Percentiles rank a stretch among this genome's conserved stretches.
These are phyloP conservation scores for Aethionema arabicum DNA, from an alignment of 345 rosid genomes.

Conservation along the genomic window DNA sequence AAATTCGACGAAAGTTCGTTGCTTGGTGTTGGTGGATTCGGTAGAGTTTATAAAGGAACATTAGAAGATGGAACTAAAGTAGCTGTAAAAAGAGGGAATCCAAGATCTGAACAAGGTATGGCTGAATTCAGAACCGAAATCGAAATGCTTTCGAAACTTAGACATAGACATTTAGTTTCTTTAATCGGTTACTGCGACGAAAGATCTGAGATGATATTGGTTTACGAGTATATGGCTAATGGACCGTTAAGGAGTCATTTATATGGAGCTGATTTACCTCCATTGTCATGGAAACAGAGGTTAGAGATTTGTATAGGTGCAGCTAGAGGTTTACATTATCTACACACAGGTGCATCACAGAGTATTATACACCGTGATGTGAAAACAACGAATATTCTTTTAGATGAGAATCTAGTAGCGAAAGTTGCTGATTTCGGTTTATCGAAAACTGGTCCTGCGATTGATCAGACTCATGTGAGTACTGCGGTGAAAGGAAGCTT, in stretches of 20 bases:
- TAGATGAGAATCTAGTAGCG: slow-evolving; percentile 91
- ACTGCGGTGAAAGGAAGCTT: slow-evolving; percentile 99
- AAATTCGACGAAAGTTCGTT: slow-evolving; percentile 83
- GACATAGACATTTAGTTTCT: slow-evolving; percentile 96
- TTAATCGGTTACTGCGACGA: slow-evolving; percentile 98
- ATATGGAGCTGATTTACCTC: slow-evolving; percentile 83
- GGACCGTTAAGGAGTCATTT: slow-evolving; percentile 97
- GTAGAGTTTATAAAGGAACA: slow-evolving; percentile 89
- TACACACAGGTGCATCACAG: slow-evolving; percentile 97
- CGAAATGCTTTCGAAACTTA: slow-evolving; percentile 93
- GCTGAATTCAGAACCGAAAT: slow-evolving; percentile 98
- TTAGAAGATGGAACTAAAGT: slow-evolving; percentile 85
- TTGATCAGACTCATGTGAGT: slow-evolving; percentile 96
- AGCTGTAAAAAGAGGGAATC: slow-evolving; percentile 98
- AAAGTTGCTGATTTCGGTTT: slow-evolving; percentile 99
- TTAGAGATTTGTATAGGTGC: slow-evolving; percentile 98
- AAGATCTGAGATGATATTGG: slow-evolving; percentile 91
- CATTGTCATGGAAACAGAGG: slow-evolving; percentile 92
- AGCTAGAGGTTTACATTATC: slow-evolving; percentile 95
- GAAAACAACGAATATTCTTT: slow-evolving; percentile 92
- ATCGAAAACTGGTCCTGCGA: slow-evolving; percentile 88
- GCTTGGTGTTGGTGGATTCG: slow-evolving; percentile 98
- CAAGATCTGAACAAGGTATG: slow-evolving; percentile 98
- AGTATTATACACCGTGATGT: slow-evolving; percentile 98
- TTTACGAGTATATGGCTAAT: slow-evolving; percentile 96